phyloP scores from a whole-genome alignment of 2,329 filamentous ascomycete species.

The Purpureocillium lavendulum region DNA sequence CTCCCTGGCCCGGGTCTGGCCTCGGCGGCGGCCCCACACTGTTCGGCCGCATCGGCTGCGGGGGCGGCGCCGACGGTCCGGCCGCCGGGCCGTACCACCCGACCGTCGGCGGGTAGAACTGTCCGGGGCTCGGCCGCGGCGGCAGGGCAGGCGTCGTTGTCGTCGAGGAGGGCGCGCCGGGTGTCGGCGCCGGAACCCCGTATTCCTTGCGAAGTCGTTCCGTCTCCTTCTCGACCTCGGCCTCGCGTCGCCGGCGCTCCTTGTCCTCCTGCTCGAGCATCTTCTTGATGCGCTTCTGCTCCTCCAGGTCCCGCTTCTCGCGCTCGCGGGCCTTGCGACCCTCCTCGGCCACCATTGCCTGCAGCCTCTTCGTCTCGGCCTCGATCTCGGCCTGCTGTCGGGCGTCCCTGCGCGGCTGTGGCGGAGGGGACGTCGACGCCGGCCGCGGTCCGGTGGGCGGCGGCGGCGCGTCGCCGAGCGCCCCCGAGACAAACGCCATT shows the following conservation, averaged over 20 bases:
- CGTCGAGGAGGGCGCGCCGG: conserved; percentile 6
- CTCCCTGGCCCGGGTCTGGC: conserved; percentile 2
- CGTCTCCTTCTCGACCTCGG: conserved; percentile 69
- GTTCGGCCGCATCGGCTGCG: conserved; percentile 33
- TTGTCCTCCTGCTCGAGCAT: conserved; percentile 61
- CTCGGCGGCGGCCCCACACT: conserved; percentile 34
- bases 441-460: conserved; percentile 6
- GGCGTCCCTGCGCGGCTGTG: conserved; percentile 9
- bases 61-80: conserved; percentile 20
- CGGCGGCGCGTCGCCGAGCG: conserved; percentile 20
- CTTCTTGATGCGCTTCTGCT: conserved; percentile 48
- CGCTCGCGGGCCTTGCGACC: conserved; percentile 47
- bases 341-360: conserved; percentile 40
- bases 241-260: conserved; percentile 44
- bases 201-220: conserved; percentile 66
- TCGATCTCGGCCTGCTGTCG: conserved; percentile 44
- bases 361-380: conserved; percentile 68
- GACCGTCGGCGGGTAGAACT: conserved; percentile 7
- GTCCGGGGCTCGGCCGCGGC: conserved; percentile 13
- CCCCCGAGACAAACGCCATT: conserved; percentile 25
- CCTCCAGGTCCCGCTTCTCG: conserved; percentile 44
- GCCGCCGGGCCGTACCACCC: conserved; percentile 9
- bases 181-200: conserved; percentile 44
- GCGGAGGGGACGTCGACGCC: conserved; percentile 7
- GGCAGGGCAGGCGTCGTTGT: conserved; percentile 24